Evolutionary conservation across 768 basidiomycete genomes (phyloP), one percentile per base, ranked within the genome.

Genomic region (Coprinellus micaceus): DNA sequence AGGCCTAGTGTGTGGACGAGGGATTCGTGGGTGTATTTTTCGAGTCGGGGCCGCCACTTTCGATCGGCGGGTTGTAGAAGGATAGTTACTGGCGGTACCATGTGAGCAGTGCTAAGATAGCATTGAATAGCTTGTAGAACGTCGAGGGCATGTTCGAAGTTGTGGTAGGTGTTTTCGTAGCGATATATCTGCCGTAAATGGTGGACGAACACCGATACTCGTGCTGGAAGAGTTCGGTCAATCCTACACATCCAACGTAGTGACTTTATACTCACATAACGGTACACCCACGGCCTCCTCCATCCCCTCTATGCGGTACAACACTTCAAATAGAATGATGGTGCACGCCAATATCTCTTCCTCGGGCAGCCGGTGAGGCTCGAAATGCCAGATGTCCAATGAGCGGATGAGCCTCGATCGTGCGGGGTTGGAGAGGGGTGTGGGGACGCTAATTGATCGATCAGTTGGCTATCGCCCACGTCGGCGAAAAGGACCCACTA

Each of bases 141-240:
- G 69, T 99, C 97, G 41, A 97, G 77, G 0, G 95, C 97, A 71
- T 99, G 97, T 59, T 92, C 86, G 67, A 96, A 98, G 67, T 98
- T 99, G 78, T 99, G 97, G 70, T 99, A 99, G 25, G 89, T 88
- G 72, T 98, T 98, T 56, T 87, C 85, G 51, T 82, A 80, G 58
- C 94, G 89, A 69, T 99, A 99, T 50, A 96, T 86, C 26, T 84
- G 83, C n/a, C 88, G 84, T n/a, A 98, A 81, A 61, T 96, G 91
- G 62, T 84, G 83, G 39, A 99, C 79, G 64, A 98, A 88, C 10
- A 82, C 72, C 19, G 83, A 80, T 60, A 98, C 79, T 71, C 87
- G 84, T 61, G 78, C 94, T 93, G 69, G 50, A 47, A 53, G 39
- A 51, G 15, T 64, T 49, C 54, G 41, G 41, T 26, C 24, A 48